phyloP scores from a whole-genome alignment of 2,329 filamentous ascomycete genomes.

The Coniochaeta ligniaria region DNA sequence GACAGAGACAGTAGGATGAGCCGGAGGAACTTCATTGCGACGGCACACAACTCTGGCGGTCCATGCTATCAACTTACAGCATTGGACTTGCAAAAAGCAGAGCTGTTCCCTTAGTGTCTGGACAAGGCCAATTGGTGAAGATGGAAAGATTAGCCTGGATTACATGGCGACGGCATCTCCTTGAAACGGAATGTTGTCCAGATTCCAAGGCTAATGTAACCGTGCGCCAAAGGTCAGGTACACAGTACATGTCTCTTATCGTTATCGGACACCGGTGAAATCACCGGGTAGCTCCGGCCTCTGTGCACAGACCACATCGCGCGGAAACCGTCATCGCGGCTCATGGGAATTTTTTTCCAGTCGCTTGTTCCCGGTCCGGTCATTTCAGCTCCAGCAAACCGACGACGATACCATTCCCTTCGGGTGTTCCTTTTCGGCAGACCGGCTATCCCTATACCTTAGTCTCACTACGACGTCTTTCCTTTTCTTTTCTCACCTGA shows the following conservation, averaged over 20 bases:
- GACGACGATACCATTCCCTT: not conserved
- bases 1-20: not conserved
- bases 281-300: not conserved
- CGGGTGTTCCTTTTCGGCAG: not conserved
- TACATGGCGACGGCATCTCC: not conserved
- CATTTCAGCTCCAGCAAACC: not conserved
- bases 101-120: not conserved
- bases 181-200: not conserved
- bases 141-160: not conserved
- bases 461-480: not conserved
- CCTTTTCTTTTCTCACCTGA: not conserved
- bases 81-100: not conserved
- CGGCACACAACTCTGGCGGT: not conserved
- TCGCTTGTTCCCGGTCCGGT: not conserved
- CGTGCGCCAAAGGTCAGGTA: not conserved
- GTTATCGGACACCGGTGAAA: not conserved
- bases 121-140: not conserved
- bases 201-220: not conserved
- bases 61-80: not conserved
- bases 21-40: not conserved
- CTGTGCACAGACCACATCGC: not conserved
- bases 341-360: constrained; percentile 1
- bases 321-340: constrained; percentile 2
- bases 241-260: not conserved
- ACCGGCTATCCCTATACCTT: not conserved